Conservation (phyloP, 768 basidiomycete genomes). For the Pleurotus cornucopiae region DNA sequence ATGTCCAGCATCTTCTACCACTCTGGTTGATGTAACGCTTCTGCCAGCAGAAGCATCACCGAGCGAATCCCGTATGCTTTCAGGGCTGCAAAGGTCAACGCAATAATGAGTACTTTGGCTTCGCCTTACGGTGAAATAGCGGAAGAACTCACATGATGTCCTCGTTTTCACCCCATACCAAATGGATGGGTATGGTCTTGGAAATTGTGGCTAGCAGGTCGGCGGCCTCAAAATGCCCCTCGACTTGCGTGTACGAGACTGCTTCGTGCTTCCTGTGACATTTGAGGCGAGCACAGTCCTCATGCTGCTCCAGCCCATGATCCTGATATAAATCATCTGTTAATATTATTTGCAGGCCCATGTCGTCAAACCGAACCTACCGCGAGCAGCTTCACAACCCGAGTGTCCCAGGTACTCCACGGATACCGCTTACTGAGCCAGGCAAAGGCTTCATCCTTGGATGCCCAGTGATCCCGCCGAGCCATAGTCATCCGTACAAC, state of each 20-base stretch:
- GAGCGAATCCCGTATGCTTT: constrained; percentile 40
- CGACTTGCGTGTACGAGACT: neutral
- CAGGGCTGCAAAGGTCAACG: constrained; percentile 26
- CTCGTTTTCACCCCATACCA: constrained; percentile 2
- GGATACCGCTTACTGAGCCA: constrained; percentile 41
- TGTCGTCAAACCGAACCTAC: constrained; percentile 20
- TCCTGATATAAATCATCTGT: neutral
- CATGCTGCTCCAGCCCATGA: neutral
- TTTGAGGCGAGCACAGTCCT: neutral
- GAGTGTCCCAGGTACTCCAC: constrained; percentile 43
- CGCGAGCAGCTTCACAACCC: constrained; percentile 31
- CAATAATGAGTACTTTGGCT: neutral
- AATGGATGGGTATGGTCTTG: neutral
- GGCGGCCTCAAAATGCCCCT: constrained; percentile 1
- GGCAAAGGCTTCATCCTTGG: constrained; percentile 32
- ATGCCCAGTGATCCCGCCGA: constrained; percentile 37
- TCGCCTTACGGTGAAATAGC: too few species aligned
- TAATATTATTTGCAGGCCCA: neutral
- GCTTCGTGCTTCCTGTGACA: constrained; percentile 3
- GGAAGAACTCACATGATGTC: neutral
- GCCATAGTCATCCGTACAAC: constrained; percentile 24
- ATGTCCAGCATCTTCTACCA: constrained; percentile 42
- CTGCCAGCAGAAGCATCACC: constrained; percentile 35
- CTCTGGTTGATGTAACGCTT: constrained; percentile 36
- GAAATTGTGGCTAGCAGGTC: neutral